Evolutionary conservation across 352 stramenopile genomes (phyloP).

Genomic region (Phytophthora sansomeana): DNA sequence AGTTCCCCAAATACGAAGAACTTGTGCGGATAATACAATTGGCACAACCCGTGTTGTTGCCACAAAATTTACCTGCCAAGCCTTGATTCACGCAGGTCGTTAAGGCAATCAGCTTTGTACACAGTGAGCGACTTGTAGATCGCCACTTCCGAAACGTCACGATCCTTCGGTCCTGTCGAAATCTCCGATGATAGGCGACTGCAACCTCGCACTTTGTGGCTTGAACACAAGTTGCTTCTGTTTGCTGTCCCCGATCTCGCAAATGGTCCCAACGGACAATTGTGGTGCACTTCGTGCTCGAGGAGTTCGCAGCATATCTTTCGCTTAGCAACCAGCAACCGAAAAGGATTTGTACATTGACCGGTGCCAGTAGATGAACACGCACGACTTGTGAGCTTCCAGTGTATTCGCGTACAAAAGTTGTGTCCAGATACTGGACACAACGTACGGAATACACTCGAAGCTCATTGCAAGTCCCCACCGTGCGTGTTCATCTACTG

Average conservation of each 20-base stretch:
- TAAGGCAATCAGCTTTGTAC: too few species aligned
- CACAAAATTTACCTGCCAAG: slow-evolving; percentile 54
- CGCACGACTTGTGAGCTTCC: slow-evolving; percentile 59
- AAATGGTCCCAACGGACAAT: slow-evolving; percentile 70
- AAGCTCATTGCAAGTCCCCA: slow-evolving; percentile 50
- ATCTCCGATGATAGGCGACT: slow-evolving; percentile 44
- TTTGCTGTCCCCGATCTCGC: slow-evolving; percentile 26
- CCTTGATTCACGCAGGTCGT: slow-evolving; percentile 43
- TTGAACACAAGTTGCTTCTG: slow-evolving; percentile 29
- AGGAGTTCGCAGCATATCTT: slow-evolving; percentile 76
- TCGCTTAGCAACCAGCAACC: too few species aligned
- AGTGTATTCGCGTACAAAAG: slow-evolving; percentile 45
- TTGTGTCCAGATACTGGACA: too few species aligned
- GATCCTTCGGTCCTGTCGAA: slow-evolving; percentile 50
- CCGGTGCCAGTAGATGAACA: slow-evolving; percentile 82
- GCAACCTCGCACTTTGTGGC: slow-evolving; percentile 45
- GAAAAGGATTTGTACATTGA: too few species aligned
- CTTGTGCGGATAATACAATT: slow-evolving; percentile 39
- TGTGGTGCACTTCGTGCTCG: slow-evolving; percentile 59
- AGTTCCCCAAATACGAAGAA: slow-evolving; percentile 21
- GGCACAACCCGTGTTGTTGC: slow-evolving; percentile 38
- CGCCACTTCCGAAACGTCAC: slow-evolving; percentile 4
- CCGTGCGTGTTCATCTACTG: too few species aligned
- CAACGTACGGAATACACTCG: too few species aligned
- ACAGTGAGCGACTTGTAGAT: slow-evolving; percentile 18